Evolutionary conservation across 148 eudicot genomes (phyloP), one percentile per base, ranked within the genome.

Genomic region (Heliosperma pusillum): DNA sequence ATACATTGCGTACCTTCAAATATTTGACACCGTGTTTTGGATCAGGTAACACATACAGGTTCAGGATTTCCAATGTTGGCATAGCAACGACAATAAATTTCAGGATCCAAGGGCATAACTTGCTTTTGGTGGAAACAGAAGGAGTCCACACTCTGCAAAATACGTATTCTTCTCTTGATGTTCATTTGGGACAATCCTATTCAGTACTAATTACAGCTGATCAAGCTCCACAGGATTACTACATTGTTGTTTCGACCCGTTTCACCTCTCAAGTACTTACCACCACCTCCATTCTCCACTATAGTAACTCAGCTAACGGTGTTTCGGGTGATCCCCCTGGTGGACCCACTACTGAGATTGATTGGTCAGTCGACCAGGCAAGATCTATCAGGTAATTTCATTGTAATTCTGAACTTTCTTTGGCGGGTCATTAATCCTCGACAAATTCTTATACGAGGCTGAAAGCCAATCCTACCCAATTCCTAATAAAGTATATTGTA

Each of bases 161-260:
- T 61, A 79, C 78, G 1, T 87, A 87, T 26, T 65, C 82, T 11
- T 84, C 90, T 69, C 82, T 89, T 11, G 90, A 89, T 72, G 79
- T 89, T 60, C 93, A 89, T 82, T 74, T 89, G 74, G 93, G 93
- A 57, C 93, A 89, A 71, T 87, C 90, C 36, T 89, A 85, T 60
- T 83, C 92, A 1, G 84, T 89, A 17, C 80, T 89, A 60, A 82
- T 89, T 30, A 89, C 93, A 16, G 88, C 90, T 36, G 89, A 89
- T 83, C 90, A 89, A 58, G 76, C 89, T 71, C 78, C 84, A 10
- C 81, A 80, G 50, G 90, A 85, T 57, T 89, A 87, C 83, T 80
- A 74, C 77, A 74, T 87, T 27, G 89, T 81, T 71, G 90, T 83
- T 24, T 89, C 93, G 3, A 78, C 92, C 2, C 87, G 89, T 29